Percentiles rank a stretch among this genome's conserved stretches.
These are phyloP conservation scores for Friedmanniomyces simplex DNA, from an alignment of 495 filamentous ascomycete species.

Conservation along the genomic window DNA sequence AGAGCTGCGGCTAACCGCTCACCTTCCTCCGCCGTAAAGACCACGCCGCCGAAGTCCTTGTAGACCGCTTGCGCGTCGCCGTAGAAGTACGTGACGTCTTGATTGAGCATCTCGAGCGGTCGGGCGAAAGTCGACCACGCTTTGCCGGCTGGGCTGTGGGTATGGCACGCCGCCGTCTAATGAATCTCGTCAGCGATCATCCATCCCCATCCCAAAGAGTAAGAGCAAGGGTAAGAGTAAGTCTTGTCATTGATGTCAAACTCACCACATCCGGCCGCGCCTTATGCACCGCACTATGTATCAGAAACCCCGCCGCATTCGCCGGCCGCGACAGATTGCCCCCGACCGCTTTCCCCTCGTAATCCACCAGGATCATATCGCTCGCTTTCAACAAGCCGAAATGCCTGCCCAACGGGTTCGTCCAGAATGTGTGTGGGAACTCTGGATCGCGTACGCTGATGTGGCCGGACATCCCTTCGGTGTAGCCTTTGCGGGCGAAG, in stretches of 20 bases:
- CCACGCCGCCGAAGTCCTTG: constrained; percentile 32
- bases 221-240: too few relatives aligned
- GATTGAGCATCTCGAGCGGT: constrained; percentile 36
- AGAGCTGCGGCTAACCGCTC: constrained; percentile 32
- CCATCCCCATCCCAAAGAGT: too few relatives aligned
- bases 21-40: constrained; percentile 31
- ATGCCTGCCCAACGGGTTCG: constrained; percentile 37
- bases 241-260: neutral
- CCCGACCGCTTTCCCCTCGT: constrained; percentile 30
- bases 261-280: constrained; percentile 29
- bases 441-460: constrained; percentile 57
- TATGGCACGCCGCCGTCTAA: constrained; percentile 30
- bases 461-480: constrained; percentile 56
- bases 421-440: constrained; percentile 53
- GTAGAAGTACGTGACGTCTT: constrained; percentile 34
- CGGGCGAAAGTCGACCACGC: constrained; percentile 31
- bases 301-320: constrained; percentile 34
- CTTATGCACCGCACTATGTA: constrained; percentile 33
- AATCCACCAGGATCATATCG: constrained; percentile 35
- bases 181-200: neutral
- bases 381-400: constrained; percentile 30
- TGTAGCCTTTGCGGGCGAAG: constrained; percentile 48
- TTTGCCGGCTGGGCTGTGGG: constrained; percentile 30
- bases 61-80: constrained; percentile 34
- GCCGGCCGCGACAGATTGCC: constrained; percentile 31